phyloP scores from a whole-genome alignment of 805 yeast genomes.

The Teunomyces cretensis region DNA sequence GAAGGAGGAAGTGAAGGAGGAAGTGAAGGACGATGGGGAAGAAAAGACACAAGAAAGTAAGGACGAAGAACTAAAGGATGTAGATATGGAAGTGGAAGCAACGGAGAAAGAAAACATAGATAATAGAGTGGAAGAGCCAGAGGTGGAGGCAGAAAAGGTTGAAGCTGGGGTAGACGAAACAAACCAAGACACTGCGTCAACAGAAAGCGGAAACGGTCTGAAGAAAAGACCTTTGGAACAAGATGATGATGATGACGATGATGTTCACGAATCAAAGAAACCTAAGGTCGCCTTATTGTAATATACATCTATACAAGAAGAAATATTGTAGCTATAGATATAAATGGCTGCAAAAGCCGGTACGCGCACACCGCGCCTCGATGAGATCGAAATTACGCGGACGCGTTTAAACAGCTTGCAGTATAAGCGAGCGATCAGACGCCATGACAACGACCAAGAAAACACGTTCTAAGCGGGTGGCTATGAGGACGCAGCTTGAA shows the following conservation, averaged over 20 bases:
- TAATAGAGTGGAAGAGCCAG: no score
- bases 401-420: background rate
- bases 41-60: no score
- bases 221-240: background rate
- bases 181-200: background rate
- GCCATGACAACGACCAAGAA: slow-evolving; percentile 4
- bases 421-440: background rate
- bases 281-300: background rate
- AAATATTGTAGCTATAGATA: background rate
- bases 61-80: no score
- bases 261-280: background rate
- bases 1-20: slow-evolving; percentile 4
- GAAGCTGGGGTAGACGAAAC: no score
- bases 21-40: slow-evolving; percentile 5
- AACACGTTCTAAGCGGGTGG: background rate
- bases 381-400: slow-evolving; percentile 2
- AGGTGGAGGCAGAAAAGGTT: no score
- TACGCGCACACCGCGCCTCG: background rate
- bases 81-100: slow-evolving; percentile 4
- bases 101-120: background rate
- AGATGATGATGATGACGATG: background rate
- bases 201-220: slow-evolving; percentile 5
- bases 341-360: slow-evolving; percentile 2
- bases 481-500: background rate
- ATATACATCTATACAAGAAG: background rate